Base-by-base conservation (phyloP, 805 yeast species). In the Pichia scutulata region DNA sequence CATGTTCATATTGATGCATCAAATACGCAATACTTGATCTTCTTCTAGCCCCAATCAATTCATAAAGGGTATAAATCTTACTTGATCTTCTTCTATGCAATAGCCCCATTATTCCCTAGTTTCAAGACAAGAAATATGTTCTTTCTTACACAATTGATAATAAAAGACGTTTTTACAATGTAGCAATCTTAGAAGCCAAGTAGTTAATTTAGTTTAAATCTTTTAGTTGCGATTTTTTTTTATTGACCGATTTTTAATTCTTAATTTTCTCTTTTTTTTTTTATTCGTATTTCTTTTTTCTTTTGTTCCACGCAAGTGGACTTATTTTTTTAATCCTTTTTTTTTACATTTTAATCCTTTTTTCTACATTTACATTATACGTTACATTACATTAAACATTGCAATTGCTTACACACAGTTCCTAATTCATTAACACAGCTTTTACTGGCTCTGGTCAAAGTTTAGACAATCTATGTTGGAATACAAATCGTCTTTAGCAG, bases 391-490 rank as follows among this genome's bases (percentile, higher is more conserved):
- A 33, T 33, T 33, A 33, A 33, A 33, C 37, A 33, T 33, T 33
- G 19, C 19, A 33, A n/a, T 33, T 33, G 10, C 37, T 33, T 33
- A 33, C 37, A 33, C 37, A 33, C 37, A 33, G 19, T 33, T 33
- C 37, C 19, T 33, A 43, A 65, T 47, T 6, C 72, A 57, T 57
- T 73, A 75, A 4, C 10, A 33, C 7, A 30, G 4, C 4, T 40
- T 40, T 13, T 41, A 25, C 13, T 25, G 28, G 4, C 26, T 19
- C 10, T 42, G 39, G 22, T 46, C 66, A 54, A 63, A 63, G 39
- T 55, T 55, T 46, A 64, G 42, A 42, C 59, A 62, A 42, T 63
- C 68, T 57, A 64, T 55, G 22, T 64, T 62, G 43, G 56, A 52
- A 50, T 57, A 61, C 12, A 64, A 46, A 41, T 64, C 67, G 49